A percentile compares a stretch with the other conserved stretches of the same genome.
phyloP scores from a whole-genome alignment of 23 red algal species.

The Gracilariopsis chorda region DNA sequence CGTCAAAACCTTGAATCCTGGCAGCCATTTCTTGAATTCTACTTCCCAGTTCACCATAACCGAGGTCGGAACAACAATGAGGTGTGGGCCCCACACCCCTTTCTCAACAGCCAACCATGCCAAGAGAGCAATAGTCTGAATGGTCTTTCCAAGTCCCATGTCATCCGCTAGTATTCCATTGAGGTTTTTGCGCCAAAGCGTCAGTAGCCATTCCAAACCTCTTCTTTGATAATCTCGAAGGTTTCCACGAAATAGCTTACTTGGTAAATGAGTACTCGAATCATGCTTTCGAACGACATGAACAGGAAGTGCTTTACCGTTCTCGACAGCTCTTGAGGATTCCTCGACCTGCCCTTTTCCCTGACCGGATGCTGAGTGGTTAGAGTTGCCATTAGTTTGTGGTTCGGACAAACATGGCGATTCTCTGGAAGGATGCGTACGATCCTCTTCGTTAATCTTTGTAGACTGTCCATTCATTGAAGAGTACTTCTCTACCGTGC shows the following conservation, averaged over 20 bases:
- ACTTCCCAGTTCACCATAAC: slow-evolving; percentile 97
- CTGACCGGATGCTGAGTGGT: background rate
- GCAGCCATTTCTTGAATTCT: slow-evolving; percentile 94
- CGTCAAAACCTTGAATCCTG: slow-evolving; percentile 80
- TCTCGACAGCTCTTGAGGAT: background rate
- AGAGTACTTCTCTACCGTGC: background rate
- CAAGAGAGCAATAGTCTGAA: slow-evolving; percentile 90
- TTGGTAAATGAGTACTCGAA: slow-evolving; percentile 15
- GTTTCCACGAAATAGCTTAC: slow-evolving; percentile 64
- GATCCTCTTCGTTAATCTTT: too few relatives aligned
- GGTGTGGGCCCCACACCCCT: slow-evolving; percentile 83
- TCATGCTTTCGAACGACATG: too few relatives aligned
- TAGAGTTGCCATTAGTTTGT: background rate
- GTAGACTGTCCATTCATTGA: background rate
- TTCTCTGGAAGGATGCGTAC: too few relatives aligned
- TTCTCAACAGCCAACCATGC: slow-evolving; percentile 81
- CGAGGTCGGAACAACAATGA: slow-evolving; percentile 94
- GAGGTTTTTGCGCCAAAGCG: slow-evolving; percentile 78
- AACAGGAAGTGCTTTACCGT: background rate
- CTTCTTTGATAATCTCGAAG: slow-evolving; percentile 80
- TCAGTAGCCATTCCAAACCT: slow-evolving; percentile 87
- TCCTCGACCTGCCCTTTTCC: background rate
- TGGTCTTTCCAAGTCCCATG: slow-evolving; percentile 98
- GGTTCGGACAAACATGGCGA: background rate
- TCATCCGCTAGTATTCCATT: slow-evolving; percentile 99